phyloP scores from a whole-genome alignment of 495 filamentous ascomycete genomes.

The Lindgomyces ingoldianus region DNA sequence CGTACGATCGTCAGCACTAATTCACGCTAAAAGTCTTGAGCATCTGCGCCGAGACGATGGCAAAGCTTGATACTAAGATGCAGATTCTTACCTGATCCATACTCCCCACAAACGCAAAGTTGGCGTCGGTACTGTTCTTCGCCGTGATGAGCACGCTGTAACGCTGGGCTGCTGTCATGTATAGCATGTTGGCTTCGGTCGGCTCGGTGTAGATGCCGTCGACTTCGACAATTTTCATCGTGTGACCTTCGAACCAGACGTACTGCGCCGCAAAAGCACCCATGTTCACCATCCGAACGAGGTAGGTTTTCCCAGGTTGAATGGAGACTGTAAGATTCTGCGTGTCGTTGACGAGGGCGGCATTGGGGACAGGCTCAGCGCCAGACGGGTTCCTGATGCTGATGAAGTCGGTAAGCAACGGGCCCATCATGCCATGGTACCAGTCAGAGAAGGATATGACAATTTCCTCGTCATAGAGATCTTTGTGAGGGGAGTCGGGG shows the following conservation, averaged over 20 bases:
- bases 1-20: constrained; percentile 17
- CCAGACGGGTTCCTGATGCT: constrained; percentile 54
- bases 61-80: constrained; percentile 8
- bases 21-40: neutral
- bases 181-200: constrained; percentile 57
- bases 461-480: constrained; percentile 37
- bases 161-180: constrained; percentile 68
- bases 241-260: constrained; percentile 55
- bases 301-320: constrained; percentile 73
- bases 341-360: constrained; percentile 61
- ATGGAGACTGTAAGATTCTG: constrained; percentile 59
- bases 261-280: constrained; percentile 47
- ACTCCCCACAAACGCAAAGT: constrained; percentile 68
- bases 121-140: constrained; percentile 57
- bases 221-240: constrained; percentile 67
- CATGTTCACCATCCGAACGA: constrained; percentile 76
- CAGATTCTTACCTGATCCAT: constrained; percentile 53
- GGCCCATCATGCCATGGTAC: constrained; percentile 46
- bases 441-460: constrained; percentile 38
- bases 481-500: constrained; percentile 30
- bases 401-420: constrained; percentile 51
- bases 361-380: constrained; percentile 57
- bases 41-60: neutral
- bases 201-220: constrained; percentile 71
- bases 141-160: constrained; percentile 66